Base-by-base conservation (phyloP, 1,284 basidiomycete species). In the Rhodotorula sp. region DNA sequence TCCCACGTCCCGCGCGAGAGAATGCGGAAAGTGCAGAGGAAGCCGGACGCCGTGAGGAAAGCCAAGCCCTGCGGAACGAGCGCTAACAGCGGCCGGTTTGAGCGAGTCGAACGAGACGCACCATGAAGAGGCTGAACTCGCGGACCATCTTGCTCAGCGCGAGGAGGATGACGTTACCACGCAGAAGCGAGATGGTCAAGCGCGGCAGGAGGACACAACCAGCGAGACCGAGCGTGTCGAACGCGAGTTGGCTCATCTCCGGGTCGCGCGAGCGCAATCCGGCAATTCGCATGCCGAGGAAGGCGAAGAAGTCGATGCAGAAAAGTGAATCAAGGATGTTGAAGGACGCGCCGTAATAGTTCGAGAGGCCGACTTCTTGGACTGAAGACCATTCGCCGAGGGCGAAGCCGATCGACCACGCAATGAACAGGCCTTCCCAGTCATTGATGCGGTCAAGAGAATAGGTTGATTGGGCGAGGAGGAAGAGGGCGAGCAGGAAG, bases 181-280 rank as follows among this genome's bases (percentile, higher is more conserved):
- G 53, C 1, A 75, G 54, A 31, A 76, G 54, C n/a, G 67, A 70
- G 64, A 73, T 70, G 31, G 69, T 71, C 34, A 77, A 59, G n/a
- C 76, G 66, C 28, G 76, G 76, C 28, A 77, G 70, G 4, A 77
- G 65, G 26, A 75, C 64, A 37, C 71, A 73, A 0, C 70, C 76
- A 4, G 63, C 73, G 24, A 76, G 60, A 20, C 76, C 69, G 40
- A 77, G 67, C 24, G 74, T 65, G 28, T 76, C 76, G 58, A 77
- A 74, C 10, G 76, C 66, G 6, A 74, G 66, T 20, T 48, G 48
- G 22, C 70, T 71, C 22, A 62, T 30, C 4, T 56, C 65, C 11
- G 53, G 48, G 46, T 70, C 67, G 40, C 52, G 59, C 22, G 28
- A 54, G 15, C 37, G 13, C 24, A 77, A 59, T 6, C 71, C 76